Evolutionary conservation across 176 grass and related monocot species (phyloP), one percentile per base, ranked within the genome.

Genomic region (Eremochloa ophiuroides): DNA sequence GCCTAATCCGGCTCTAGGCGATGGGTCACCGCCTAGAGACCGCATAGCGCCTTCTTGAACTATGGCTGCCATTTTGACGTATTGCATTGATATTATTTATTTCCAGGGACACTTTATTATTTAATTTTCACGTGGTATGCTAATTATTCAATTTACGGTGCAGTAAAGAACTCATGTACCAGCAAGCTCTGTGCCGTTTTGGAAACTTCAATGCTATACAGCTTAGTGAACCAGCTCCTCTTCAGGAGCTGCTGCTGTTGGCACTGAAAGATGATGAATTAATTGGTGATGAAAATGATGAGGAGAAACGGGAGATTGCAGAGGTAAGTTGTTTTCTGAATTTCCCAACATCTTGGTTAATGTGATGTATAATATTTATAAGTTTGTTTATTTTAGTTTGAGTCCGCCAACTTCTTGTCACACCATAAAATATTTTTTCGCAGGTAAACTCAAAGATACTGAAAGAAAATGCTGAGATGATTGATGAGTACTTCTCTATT

Each of bases 101-200:
- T 79, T 60, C 25, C 71, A 38, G 26, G 28, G 6, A 70, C 18
- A 33, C 39, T 82, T 23, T 82, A 15, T 62, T 35, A 62, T 53
- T 87, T 44, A 12, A 26, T 71, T 71, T 71, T 51, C 16, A 22
- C 75, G 20, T 79, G 43, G n/a, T 81, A 26, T 46, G 25, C 43
- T 75, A 15, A 75, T 56, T 55, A 69, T 83, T 71, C n/a, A 86
- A 55, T 83, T 42, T 81, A 15, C 56, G 12, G 44, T 88, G 80
- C 89, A 93, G 95, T 77, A 98, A 98, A 84, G 92, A 94, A 87
- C 90, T 94, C 55, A 98, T 98, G 95, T 94, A 91, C 91, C 95
- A 93, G 76, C 90, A 94, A 93, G 86, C 84, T 51, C 53, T 94
- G 53, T 77, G 88, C 42, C 90, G 95, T 50, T 98, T 98, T 89